Evolutionary conservation across 2,329 filamentous ascomycete genomes (phyloP), one percentile per base, ranked within the genome.

Genomic region (Xylariaceae sp.): DNA sequence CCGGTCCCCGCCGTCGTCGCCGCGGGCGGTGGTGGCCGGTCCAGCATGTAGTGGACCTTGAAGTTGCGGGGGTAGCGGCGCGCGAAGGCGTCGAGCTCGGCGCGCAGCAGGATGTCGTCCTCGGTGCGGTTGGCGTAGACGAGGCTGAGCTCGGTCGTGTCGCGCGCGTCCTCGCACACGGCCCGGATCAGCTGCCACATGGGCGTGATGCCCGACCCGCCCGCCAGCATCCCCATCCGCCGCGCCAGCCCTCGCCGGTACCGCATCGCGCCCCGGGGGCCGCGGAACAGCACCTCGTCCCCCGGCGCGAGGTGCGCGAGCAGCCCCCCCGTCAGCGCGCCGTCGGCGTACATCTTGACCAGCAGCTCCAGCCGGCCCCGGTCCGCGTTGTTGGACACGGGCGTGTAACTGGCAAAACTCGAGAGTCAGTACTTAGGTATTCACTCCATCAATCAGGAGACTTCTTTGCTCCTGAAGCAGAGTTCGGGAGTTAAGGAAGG

Each of bases 171-270:
- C 46, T 79, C 75, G 46, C 73, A 77, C 36, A 80, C 76, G 27
- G 74, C 73, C 4, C 75, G 68, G 46, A 80, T 77, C 5, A 81
- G 53, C 47, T 80, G 75, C 50, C 65, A 75, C 67, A 76, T 72
- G 3, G 73, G 72, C 1, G 72, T 71, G 37, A 72, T 69, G 5
- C 68, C 68, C 27, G 64, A 45, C 12, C 67, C 67, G 22, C 71
- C 71, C 1, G 68, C 70, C 1, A 77, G 49, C 72, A 77, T 75
- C 36, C 70, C 70, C 25, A 77, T 63, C 26, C 58, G 52, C 42
- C 57, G 61, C 31, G 55, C 58, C 1, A 65, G 52, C 1, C 58
- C 59, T 14, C 57, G 59, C 12, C 49, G 50, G 47, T 76, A 75
- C 8, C 59, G 59, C 68, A 76, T 74, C 2, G 68, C 63, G 8